Conservation (phyloP, 768 basidiomycete genomes). For the Mycena indigotica region DNA sequence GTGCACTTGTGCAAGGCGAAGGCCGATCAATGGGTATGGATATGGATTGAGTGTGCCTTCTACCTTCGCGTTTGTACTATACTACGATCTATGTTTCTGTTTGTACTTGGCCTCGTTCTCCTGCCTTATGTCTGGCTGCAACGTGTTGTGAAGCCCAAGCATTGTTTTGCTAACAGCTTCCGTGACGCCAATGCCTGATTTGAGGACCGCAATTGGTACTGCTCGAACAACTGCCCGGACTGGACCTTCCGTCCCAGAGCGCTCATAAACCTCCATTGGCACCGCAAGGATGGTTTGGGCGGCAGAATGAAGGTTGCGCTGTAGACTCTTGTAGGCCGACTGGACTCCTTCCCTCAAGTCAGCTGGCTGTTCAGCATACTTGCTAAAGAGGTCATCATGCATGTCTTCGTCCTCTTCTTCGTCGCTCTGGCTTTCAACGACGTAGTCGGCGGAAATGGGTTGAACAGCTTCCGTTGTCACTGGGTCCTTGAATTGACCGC, state of each 20-base stretch:
- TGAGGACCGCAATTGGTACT: conserved; percentile 95
- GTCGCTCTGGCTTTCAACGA: conserved; percentile 30
- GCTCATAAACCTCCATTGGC: conserved; percentile 98
- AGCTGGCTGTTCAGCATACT: conserved; percentile 89
- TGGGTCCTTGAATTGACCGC: conserved; percentile 69
- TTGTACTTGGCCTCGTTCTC: conserved; percentile 97
- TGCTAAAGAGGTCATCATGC: conserved; percentile 65
- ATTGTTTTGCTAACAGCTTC: conserved; percentile 96
- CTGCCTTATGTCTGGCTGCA: conserved; percentile 81
- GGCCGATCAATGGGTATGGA: conserved; percentile 93
- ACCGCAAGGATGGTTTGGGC: conserved; percentile 98
- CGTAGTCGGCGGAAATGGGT: conserved; percentile 36
- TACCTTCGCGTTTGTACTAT: conserved; percentile 23
- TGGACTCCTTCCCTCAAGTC: conserved; percentile 86
- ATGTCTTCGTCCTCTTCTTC: conserved; percentile 54
- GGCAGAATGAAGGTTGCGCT: conserved; percentile 85
- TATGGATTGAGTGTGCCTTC: conserved; percentile 53
- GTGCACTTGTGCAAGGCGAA: conserved; percentile 79
- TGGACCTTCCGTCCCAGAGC: conserved; percentile 91
- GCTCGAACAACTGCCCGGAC: conserved; percentile 94
- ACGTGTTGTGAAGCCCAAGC: conserved; percentile 87
- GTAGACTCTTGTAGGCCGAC: conserved; percentile 87
- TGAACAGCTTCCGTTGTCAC: conserved; percentile 71
- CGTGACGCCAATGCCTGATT: conserved; percentile 97
- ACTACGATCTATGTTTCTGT: conserved; percentile 45